phyloP scores from a whole-genome alignment of 805 yeast species.

The Candida boleticola region DNA sequence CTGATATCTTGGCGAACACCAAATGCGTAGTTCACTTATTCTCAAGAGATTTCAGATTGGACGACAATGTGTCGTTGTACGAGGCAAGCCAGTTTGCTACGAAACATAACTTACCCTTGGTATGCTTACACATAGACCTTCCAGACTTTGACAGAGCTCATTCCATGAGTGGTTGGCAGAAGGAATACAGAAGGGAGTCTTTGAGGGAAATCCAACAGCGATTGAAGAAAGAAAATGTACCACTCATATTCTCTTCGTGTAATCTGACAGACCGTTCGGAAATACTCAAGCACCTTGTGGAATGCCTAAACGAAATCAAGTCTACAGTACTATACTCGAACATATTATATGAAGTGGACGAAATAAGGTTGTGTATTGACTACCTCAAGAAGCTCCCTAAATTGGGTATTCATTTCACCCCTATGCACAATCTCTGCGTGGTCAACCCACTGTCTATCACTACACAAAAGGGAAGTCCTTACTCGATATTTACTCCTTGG shows the following conservation, averaged over 20 bases:
- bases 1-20: slow-evolving; percentile 12
- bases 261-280: slow-evolving; percentile 33
- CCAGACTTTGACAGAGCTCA: slow-evolving; percentile 42
- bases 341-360: slow-evolving; percentile 46
- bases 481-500: slow-evolving; percentile 46
- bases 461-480: slow-evolving; percentile 37
- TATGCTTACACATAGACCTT: slow-evolving; percentile 42
- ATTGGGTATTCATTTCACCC: slow-evolving; percentile 18
- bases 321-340: slow-evolving; percentile 32
- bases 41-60: slow-evolving; percentile 43
- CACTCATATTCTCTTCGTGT: slow-evolving; percentile 34
- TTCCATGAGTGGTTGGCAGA: slow-evolving; percentile 25
- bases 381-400: slow-evolving; percentile 14
- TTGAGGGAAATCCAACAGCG: slow-evolving; percentile 42
- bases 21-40: slow-evolving; percentile 46
- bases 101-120: slow-evolving; percentile 27
- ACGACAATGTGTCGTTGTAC: slow-evolving; percentile 42
- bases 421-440: slow-evolving; percentile 40
- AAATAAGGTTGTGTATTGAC: slow-evolving; percentile 28
- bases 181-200: background rate
- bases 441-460: slow-evolving; percentile 38
- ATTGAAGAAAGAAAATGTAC: slow-evolving; percentile 29
- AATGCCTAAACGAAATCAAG: slow-evolving; percentile 23
- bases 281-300: slow-evolving; percentile 17
- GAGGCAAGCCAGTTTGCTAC: slow-evolving; percentile 32